Percentiles rank a stretch among this genome's conserved stretches.
Evolutionary conservation across 495 filamentous ascomycete species (phyloP).

Genomic region (Aspergillus baeticus): DNA sequence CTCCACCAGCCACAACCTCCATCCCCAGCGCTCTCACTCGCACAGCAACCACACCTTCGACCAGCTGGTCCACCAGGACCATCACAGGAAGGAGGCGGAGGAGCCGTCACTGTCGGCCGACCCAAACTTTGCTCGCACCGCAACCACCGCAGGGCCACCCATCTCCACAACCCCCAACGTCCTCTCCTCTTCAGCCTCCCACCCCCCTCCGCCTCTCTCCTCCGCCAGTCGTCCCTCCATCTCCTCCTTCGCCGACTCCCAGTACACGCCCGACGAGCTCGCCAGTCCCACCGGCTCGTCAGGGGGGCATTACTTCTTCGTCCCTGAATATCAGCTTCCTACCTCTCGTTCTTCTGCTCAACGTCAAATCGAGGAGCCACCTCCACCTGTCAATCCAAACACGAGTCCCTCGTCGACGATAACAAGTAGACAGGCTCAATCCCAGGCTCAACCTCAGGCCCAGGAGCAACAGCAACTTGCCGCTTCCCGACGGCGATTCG

Average conservation of each 20-base stretch:
- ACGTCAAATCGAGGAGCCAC: slow-evolving; percentile 1
- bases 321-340: slow-evolving; percentile 5
- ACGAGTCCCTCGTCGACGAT: neutral
- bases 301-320: slow-evolving; percentile 10
- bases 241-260: slow-evolving; percentile 12
- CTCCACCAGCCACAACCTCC: slow-evolving; percentile 3
- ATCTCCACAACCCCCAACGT: slow-evolving; percentile 9
- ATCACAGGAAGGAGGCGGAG: slow-evolving; percentile 8
- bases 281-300: slow-evolving; percentile 8
- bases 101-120: slow-evolving; percentile 9
- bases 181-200: neutral
- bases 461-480: neutral
- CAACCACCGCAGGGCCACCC: neutral
- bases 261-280: slow-evolving; percentile 12
- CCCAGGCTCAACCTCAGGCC: neutral
- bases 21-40: neutral
- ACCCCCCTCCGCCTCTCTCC: slow-evolving; percentile 7
- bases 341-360: neutral
- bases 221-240: slow-evolving; percentile 10
- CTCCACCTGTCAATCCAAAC: neutral
- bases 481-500: neutral
- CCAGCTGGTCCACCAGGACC: neutral
- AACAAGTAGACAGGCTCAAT: neutral
- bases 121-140: slow-evolving; percentile 9
- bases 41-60: neutral